Conservation (phyloP, 2,329 filamentous ascomycete species). For the Scedosporium aurantiacum region DNA sequence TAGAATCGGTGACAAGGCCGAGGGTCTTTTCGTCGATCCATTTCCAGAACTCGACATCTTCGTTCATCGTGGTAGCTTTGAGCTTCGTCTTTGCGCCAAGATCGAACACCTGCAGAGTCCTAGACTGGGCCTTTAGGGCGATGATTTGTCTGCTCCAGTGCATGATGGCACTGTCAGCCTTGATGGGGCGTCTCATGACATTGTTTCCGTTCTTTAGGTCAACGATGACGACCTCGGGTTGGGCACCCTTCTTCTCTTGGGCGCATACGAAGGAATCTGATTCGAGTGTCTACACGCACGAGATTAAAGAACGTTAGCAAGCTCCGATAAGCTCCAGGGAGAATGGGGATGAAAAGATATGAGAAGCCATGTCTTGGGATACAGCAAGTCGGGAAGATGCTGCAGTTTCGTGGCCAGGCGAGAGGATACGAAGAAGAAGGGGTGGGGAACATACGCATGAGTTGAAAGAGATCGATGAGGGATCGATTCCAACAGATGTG, state of each 20-base stretch:
- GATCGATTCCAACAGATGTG: conserved; percentile 35
- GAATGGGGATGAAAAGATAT: not conserved
- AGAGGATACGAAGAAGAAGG: conserved; percentile 8
- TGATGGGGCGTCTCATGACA: conserved; percentile 88
- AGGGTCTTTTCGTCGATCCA: conserved; percentile 89
- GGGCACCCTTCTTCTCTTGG: conserved; percentile 80
- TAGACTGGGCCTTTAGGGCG: conserved; percentile 84
- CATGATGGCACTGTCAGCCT: conserved; percentile 99
- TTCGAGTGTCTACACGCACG: conserved; percentile 68
- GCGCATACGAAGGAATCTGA: conserved; percentile 95
- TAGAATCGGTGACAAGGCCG: conserved; percentile 80
- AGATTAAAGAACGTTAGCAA: conserved; percentile 8
- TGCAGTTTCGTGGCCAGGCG: not conserved
- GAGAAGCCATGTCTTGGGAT: not conserved
- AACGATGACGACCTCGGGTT: conserved; percentile 92
- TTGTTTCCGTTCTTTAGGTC: conserved; percentile 97
- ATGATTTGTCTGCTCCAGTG: conserved; percentile 96
- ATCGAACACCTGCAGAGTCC: conserved; percentile 97
- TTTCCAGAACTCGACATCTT: conserved; percentile 98
- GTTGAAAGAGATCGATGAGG: conserved; percentile 60
- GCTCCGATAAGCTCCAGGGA: not conserved
- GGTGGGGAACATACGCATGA: conserved; percentile 51
- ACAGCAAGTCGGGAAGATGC: conserved; percentile 1
- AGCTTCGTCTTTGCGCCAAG: conserved; percentile 86
- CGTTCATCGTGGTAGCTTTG: conserved; percentile 91